Percentiles rank a stretch among this genome's conserved stretches.
These are phyloP conservation scores for Penicillium malachiteum DNA, from an alignment of 495 filamentous ascomycete genomes.

Conservation along the genomic window DNA sequence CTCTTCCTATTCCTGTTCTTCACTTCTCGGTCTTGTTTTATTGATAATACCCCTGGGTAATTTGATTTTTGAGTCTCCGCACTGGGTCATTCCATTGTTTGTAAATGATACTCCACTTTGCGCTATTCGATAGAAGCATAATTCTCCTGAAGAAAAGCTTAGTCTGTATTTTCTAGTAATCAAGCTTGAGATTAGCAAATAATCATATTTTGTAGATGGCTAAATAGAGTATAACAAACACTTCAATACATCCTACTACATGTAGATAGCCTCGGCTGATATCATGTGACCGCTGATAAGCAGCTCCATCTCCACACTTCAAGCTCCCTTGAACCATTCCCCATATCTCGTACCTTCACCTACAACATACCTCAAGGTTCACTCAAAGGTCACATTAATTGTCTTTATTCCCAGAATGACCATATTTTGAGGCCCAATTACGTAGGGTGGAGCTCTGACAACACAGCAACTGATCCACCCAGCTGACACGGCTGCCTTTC, in stretches of 20 bases:
- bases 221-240: no score
- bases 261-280: conserved; percentile 10
- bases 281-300: conserved; percentile 36
- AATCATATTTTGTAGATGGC: no score
- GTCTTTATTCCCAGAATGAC: neutral
- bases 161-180: neutral
- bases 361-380: neutral
- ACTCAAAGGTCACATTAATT: neutral
- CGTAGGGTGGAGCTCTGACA: conserved; percentile 17
- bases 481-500: conserved; percentile 22
- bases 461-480: conserved; percentile 27
- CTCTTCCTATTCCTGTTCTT: conserved; percentile 15
- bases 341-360: neutral
- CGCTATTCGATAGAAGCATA: conserved; percentile 3
- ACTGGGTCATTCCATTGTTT: neutral
- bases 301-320: conserved; percentile 1
- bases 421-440: conserved; percentile 14
- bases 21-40: conserved; percentile 38
- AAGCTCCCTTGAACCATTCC: neutral
- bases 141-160: neutral
- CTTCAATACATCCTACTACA: no score
- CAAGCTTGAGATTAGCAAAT: no score
- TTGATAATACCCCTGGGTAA: conserved; percentile 39
- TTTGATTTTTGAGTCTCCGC: conserved; percentile 18
- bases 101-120: conserved; percentile 26